Percentiles rank a stretch among this genome's conserved stretches.
Conservation (phyloP, 2,329 filamentous ascomycete genomes). For the Botrytis porri region DNA sequence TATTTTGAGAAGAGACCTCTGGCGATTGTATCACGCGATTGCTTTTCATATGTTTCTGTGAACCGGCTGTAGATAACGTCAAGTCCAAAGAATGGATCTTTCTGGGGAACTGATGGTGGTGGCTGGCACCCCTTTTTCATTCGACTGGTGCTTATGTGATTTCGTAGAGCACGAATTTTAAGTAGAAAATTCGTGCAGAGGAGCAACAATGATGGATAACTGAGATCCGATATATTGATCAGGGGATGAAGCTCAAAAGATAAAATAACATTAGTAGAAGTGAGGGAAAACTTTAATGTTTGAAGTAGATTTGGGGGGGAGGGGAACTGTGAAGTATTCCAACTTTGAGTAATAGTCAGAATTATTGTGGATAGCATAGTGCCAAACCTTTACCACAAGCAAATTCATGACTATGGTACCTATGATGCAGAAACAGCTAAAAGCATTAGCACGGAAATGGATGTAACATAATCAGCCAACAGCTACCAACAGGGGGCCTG, state of each 20-base stretch:
- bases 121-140: not conserved
- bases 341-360: not conserved
- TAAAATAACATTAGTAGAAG: not conserved
- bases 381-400: not conserved
- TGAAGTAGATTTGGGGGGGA: not conserved
- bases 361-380: not conserved
- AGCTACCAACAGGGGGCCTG: not conserved
- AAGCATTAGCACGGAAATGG: not conserved
- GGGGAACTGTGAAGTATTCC: not conserved
- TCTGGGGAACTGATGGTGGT: not conserved
- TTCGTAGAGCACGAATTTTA: not conserved
- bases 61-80: slow-evolving; percentile 26
- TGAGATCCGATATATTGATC: not conserved
- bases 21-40: not conserved
- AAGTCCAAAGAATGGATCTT: slow-evolving; percentile 2
- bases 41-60: slow-evolving; percentile 4
- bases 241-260: too few species aligned
- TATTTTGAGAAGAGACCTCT: not conserved
- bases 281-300: not conserved
- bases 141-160: not conserved
- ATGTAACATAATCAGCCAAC: not conserved
- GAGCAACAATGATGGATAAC: not conserved
- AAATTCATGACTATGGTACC: not conserved
- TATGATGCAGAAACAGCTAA: not conserved
- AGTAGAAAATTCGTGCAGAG: not conserved